Base-by-base conservation (phyloP, 176 grass and related monocot species). In the Oryza australiensis region DNA sequence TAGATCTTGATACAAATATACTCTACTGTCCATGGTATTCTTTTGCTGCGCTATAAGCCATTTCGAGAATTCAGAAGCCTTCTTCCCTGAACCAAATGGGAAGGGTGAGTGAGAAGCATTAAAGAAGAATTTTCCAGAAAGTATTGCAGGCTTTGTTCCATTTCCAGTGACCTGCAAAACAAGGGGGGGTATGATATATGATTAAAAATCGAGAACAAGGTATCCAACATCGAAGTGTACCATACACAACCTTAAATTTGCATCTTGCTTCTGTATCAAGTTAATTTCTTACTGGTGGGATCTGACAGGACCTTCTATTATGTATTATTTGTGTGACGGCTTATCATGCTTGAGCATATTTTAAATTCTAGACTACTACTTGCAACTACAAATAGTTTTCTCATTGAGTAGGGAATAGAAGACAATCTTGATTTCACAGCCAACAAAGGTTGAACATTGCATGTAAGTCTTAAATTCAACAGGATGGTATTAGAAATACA, bases 41-140 rank as follows among this genome's bases (percentile, higher is more conserved):
- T 88, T 89, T 68, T 93, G 72, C 83, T 98, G 76, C 12, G 73
- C 76, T 80, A 59, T 78, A 83, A 98, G 87, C 95, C 90, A 91
- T 68, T 72, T 74, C 7, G 86, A 93, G 81, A 98, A 86, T 63
- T 86, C 81, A 41, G 72, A 87, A 72, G 90, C 90, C 24, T 86
- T 89, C 84, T 93, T 91, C 9, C 92, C 92, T 41, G 92, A 91
- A 87, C 92, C 92, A 83, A 94, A 80, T 59, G 95, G 95, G 77
- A 94, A 93, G 14, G 95, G 92, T 74, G 95, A 98, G 76, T 74
- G 80, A 81, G 86, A 93, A 87, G 87, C 82, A 79, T 78, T 87
- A 69, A 82, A 80, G 53, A 92, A 98, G 72, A 94, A 98, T 65
- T 82, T 89, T 55, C 75, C 73, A 63, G 95, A 98, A 84, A 98